These are phyloP conservation scores for Scenedesmus sp. DNA, from an alignment of 163 green algal genomes.

Conservation along the genomic window DNA sequence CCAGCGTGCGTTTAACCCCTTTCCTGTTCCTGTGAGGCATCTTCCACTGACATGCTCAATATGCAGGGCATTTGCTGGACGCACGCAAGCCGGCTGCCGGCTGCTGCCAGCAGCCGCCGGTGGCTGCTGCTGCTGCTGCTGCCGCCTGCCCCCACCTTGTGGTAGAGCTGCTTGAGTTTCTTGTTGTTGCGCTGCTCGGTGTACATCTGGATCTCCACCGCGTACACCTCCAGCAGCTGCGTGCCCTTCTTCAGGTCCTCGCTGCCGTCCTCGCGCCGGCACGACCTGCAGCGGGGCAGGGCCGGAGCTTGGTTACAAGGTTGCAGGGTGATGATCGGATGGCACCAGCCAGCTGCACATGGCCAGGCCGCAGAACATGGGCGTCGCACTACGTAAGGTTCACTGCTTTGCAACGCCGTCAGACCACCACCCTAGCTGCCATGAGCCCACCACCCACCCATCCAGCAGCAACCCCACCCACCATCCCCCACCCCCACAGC, in stretches of 20 bases:
- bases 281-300: conserved; percentile 61
- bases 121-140: background rate
- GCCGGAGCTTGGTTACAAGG: background rate
- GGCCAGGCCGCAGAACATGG: no score
- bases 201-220: conserved; percentile 97
- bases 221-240: conserved; percentile 98
- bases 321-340: background rate
- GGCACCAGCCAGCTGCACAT: no score
- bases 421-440: no score
- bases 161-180: conserved; percentile 94
- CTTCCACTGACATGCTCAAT: no score
- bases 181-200: conserved; percentile 96
- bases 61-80: no score
- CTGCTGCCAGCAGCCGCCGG: background rate
- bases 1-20: no score
- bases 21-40: no score
- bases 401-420: no score
- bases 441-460: background rate
- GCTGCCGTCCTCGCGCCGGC: conserved; percentile 81
- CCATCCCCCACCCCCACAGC: background rate
- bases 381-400: no score
- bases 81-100: no score
- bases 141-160: conserved; percentile 53
- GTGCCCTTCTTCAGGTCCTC: conserved; percentile 98
- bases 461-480: background rate